A percentile compares a stretch with the other conserved stretches of the same genome.
These are phyloP conservation scores for Neofusicoccum cordaticola DNA, from an alignment of 2,329 filamentous ascomycete genomes.

Conservation along the genomic window DNA sequence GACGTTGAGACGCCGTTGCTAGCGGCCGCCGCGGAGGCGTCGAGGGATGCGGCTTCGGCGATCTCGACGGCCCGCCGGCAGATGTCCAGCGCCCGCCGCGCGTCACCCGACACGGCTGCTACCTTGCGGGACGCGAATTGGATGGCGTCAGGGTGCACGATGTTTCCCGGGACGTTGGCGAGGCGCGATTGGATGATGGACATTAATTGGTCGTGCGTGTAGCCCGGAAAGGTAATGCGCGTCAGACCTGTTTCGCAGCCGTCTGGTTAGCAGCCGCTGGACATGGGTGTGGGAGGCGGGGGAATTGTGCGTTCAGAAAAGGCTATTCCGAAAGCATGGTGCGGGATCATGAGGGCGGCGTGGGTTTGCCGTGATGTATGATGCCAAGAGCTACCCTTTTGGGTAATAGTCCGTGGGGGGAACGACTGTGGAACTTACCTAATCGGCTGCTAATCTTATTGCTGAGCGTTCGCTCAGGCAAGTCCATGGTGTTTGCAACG, in stretches of 20 bases:
- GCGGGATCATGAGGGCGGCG: neutral
- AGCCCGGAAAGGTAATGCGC: slow-evolving; percentile 93
- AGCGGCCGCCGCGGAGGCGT: slow-evolving; percentile 25
- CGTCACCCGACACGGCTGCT: slow-evolving; percentile 92
- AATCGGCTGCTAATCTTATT: slow-evolving; percentile 94
- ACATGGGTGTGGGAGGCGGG: neutral
- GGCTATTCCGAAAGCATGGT: neutral
- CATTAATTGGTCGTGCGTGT: slow-evolving; percentile 96
- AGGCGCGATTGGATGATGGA: slow-evolving; percentile 94
- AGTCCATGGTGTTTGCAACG: slow-evolving; percentile 98
- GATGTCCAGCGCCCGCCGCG: slow-evolving; percentile 87
- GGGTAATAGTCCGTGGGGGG: slow-evolving; percentile 5
- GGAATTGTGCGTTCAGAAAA: neutral
- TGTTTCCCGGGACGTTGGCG: slow-evolving; percentile 79
- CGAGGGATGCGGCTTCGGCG: slow-evolving; percentile 69
- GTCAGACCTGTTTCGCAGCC: slow-evolving; percentile 60
- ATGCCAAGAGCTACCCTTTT: slow-evolving; percentile 1
- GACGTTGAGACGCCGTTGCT: slow-evolving; percentile 33
- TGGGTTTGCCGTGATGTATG: neutral
- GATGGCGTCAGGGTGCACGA: slow-evolving; percentile 89
- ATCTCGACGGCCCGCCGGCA: slow-evolving; percentile 93
- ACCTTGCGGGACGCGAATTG: slow-evolving; percentile 97
- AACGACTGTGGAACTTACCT: slow-evolving; percentile 33
- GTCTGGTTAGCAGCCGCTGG: neutral
- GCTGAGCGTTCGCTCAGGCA: slow-evolving; percentile 90